phyloP scores from a whole-genome alignment of 495 filamentous ascomycete species.

The Podospora conica region DNA sequence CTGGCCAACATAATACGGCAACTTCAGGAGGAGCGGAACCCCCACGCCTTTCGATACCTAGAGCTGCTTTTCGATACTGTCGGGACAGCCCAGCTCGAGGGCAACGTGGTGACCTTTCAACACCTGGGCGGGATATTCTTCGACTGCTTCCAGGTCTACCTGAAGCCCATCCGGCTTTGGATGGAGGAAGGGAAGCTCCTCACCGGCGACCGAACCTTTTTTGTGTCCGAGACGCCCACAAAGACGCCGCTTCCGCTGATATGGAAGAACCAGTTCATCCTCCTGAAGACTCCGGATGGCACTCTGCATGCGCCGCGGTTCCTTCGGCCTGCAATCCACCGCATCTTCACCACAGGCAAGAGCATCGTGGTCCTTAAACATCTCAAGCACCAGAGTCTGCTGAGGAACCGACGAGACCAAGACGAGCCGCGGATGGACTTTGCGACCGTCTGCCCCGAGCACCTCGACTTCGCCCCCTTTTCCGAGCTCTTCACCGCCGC shows the following conservation, averaged over 20 bases:
- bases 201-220: constrained; percentile 60
- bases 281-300: constrained; percentile 51
- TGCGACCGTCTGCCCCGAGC: constrained; percentile 45
- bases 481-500: constrained; percentile 62
- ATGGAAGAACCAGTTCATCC: constrained; percentile 70
- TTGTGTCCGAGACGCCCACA: constrained; percentile 55
- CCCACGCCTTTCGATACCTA: constrained; percentile 53
- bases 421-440: constrained; percentile 47
- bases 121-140: constrained; percentile 67
- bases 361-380: constrained; percentile 75
- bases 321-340: constrained; percentile 56
- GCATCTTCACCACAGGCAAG: constrained; percentile 82
- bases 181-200: constrained; percentile 73
- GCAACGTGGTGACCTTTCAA: constrained; percentile 52
- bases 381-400: constrained; percentile 40
- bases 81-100: constrained; percentile 62
- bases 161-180: constrained; percentile 73
- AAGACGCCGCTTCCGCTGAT: constrained; percentile 56
- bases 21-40: constrained; percentile 32
- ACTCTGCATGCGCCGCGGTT: constrained; percentile 64
- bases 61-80: constrained; percentile 67
- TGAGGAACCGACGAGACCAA: constrained; percentile 12
- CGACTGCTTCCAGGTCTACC: constrained; percentile 74
- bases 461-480: constrained; percentile 58
- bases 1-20: constrained; percentile 46